Base-by-base conservation (phyloP, 805 yeast species). In the Ogataea nakhonphanomensis region DNA sequence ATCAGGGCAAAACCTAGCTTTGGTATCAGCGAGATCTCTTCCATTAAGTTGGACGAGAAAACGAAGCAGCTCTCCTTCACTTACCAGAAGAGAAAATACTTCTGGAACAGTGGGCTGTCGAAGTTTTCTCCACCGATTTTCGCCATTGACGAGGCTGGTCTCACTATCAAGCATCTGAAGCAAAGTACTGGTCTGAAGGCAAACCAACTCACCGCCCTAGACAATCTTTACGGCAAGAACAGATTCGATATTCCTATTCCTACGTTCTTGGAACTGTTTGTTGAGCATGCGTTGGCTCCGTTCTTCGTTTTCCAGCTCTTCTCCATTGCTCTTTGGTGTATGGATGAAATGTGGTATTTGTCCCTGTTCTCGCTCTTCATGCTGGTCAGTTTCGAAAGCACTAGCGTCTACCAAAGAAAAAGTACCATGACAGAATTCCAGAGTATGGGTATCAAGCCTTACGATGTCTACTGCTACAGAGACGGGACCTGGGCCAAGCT, bases 271-370 rank as follows among this genome's bases (percentile, higher is more conserved):
- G 98, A 91, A 63, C 71, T 93, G 55, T 93, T 93, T 71, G 83
- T 87, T 58, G 98, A 93, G 65, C 99, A 93, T 61, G 98, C 98
- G 8, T 90, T 93, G 28, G 98, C 99, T 10, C 99, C 99, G 9
- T 87, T 93, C 62, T 93, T 93, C 55, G 96, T 93, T 20, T 93
- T 93, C 71, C 99, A 93, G 69, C 73, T 93, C 42, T 93, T 93
- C 62, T 90, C 97, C 59, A 95, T 91, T 44, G 95, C 91, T 4
- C 71, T 93, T 47, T 93, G 98, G 97, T 76, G 87, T 58, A 77
- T 93, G 78, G 98, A 93, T 66, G 97, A 91, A 53, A 83, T 85
- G 69, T 93, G 98, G 98, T 90, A 90, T 65, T 84, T 84, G 59
- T 88, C 98, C 4, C 68, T 93, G 44, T 89, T 93, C 66, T 85